These are phyloP conservation scores for Onygena corvina DNA, from an alignment of 2,329 filamentous ascomycete species.

Conservation along the genomic window DNA sequence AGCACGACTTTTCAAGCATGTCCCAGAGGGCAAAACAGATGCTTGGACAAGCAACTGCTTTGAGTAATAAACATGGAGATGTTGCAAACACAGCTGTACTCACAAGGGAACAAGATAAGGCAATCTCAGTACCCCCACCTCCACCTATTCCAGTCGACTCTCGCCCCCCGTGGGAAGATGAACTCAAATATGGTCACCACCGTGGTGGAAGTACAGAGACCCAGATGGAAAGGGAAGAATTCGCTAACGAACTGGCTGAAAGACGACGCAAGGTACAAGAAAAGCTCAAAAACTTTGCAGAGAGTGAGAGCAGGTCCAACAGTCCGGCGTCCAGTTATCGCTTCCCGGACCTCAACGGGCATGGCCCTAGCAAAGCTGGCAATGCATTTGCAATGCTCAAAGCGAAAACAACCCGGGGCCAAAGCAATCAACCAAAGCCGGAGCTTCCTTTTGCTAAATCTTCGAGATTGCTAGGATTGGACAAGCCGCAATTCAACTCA, in stretches of 20 bases:
- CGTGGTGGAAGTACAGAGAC: conserved; percentile 39
- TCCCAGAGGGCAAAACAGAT: conserved; percentile 29
- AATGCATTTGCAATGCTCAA: conserved; percentile 37
- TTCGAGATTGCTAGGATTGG: conserved; percentile 33
- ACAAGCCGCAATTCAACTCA: conserved; percentile 20
- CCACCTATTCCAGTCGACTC: conserved; percentile 5
- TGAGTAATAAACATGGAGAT: conserved; percentile 19
- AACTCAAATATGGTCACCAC: conserved; percentile 33
- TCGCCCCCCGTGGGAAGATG: conserved; percentile 37
- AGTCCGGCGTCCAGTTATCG: conserved; percentile 27
- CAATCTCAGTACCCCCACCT: background rate
- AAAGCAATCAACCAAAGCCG: conserved; percentile 19
- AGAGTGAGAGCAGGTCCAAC: conserved; percentile 33
- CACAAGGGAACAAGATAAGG: background rate
- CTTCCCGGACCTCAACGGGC: conserved; percentile 4
- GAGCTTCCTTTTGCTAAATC: conserved; percentile 27
- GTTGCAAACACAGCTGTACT: background rate
- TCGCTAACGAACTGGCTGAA: conserved; percentile 39
- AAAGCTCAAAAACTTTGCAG: conserved; percentile 34
- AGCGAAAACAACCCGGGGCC: conserved; percentile 29
- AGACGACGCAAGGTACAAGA: conserved; percentile 38
- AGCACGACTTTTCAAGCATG: conserved; percentile 20
- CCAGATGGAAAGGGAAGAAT: conserved; percentile 37
- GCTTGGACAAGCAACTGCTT: conserved; percentile 27
- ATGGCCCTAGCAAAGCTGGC: conserved; percentile 24